These are phyloP conservation scores for Cladosporium sp. DNA, from an alignment of 2,329 filamentous ascomycete genomes.

Conservation along the genomic window DNA sequence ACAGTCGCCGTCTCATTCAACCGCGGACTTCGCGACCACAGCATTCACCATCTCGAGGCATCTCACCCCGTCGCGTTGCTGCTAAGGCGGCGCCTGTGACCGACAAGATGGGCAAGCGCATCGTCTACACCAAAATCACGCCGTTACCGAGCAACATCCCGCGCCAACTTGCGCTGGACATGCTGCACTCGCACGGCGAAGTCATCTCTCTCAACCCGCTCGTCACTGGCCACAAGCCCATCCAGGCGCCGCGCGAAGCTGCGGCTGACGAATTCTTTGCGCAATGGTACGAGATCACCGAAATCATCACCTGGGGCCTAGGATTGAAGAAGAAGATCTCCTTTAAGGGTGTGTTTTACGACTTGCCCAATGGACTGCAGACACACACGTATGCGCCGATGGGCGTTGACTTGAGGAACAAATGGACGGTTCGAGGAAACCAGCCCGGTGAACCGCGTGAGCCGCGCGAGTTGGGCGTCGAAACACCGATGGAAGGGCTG, in stretches of 20 bases:
- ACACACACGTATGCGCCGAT: conserved; percentile 68
- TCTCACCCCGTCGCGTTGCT: not conserved
- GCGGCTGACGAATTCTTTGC: conserved; percentile 67
- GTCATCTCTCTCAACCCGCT: conserved; percentile 69
- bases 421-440: conserved; percentile 65
- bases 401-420: conserved; percentile 63
- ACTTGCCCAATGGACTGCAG: conserved; percentile 68
- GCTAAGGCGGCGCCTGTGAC: not conserved
- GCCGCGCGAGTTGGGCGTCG: conserved; percentile 59
- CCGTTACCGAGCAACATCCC: conserved; percentile 67
- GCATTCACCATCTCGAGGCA: not conserved
- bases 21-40: not conserved
- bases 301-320: conserved; percentile 65
- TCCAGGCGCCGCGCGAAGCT: conserved; percentile 64
- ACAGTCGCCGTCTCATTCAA: no score
- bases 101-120: conserved; percentile 49
- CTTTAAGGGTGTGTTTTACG: conserved; percentile 69
- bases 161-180: conserved; percentile 67
- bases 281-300: conserved; percentile 69
- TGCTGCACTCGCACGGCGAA: conserved; percentile 59
- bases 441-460: conserved; percentile 64
- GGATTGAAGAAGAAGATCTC: conserved; percentile 62
- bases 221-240: conserved; percentile 59
- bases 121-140: conserved; percentile 64
- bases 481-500: conserved; percentile 60